Evolutionary conservation across 805 yeast genomes (phyloP).

Genomic region (Jamesozyma jinghongensis): DNA sequence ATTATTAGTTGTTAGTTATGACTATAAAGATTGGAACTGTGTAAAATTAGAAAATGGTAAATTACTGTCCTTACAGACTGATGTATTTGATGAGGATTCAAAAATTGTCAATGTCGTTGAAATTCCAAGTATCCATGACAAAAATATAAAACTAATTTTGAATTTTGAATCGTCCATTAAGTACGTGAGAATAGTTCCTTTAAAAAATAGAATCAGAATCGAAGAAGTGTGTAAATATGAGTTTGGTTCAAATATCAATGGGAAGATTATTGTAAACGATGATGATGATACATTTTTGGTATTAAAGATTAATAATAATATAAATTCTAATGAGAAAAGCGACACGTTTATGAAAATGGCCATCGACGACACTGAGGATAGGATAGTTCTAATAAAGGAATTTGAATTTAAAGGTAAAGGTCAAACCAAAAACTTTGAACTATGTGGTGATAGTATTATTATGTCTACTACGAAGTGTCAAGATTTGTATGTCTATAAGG

Average conservation of each 20-base stretch:
- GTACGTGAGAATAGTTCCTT: slow-evolving; percentile 12
- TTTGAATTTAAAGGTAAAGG: slow-evolving; percentile 8
- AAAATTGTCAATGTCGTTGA: slow-evolving; percentile 10
- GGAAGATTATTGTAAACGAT: slow-evolving; percentile 4
- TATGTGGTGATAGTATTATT: slow-evolving; percentile 8
- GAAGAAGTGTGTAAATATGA: slow-evolving; percentile 3
- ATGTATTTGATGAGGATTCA: slow-evolving; percentile 6
- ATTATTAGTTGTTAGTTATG: slow-evolving; percentile 18
- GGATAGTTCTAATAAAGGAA: slow-evolving; percentile 3
- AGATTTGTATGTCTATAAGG: background rate
- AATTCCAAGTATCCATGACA: background rate
- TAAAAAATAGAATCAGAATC: slow-evolving; percentile 9
- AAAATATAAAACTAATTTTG: slow-evolving; percentile 8
- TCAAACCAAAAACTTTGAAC: slow-evolving; percentile 8
- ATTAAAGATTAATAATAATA: slow-evolving; percentile 1
- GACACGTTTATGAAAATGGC: slow-evolving; percentile 1
- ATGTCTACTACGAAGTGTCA: background rate
- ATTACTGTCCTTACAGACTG: slow-evolving; percentile 12
- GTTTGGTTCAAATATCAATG: slow-evolving; percentile 3
- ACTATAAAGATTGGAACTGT: slow-evolving; percentile 21
- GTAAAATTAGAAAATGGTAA: slow-evolving; percentile 23
- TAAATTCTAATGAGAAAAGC: background rate
- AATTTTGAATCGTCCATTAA: slow-evolving; percentile 11
- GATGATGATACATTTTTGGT: slow-evolving; percentile 7
- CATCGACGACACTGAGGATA: background rate